Evolutionary conservation across 805 yeast species (phyloP), one percentile per base, ranked within the genome.

Genomic region (Metschnikowia corniflorae): DNA sequence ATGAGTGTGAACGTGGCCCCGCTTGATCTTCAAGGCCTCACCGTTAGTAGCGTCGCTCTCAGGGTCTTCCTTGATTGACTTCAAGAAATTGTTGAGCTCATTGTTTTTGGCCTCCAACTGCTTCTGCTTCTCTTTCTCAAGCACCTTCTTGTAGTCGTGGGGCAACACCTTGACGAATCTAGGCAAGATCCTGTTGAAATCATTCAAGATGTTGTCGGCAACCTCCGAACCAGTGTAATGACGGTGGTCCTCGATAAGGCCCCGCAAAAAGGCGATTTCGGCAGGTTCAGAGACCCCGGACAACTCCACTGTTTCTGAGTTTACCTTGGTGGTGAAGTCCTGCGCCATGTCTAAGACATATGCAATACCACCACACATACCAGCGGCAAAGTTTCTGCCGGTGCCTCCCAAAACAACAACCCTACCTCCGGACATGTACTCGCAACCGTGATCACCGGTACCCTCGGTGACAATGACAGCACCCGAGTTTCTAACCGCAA

Each of bases 341-440:
- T 89, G 96, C 34, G 93, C 97, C 71, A 91, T 85, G 54, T 89
- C 95, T 53, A 91, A 73, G 42, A 94, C 97, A 58, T 91, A 91
- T 12, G 96, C 95, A 62, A 93, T 91, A 78, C 98, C 98, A 67
- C 98, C 98, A 53, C 97, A 89, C 84, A 93, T 93, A 72, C 98
- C 98, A 39, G 98, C 96, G 44, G 86, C 96, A 60, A 85, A 85
- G 71, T 88, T 82, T 46, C 97, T 79, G 41, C 96, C 97, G 53
- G 96, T 86, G 42, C 80, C 68, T 31, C 97, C 96, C 50, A 91
- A 75, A 31, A 91, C 88, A 57, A 91, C 87, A 44, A 93, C 96
- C 54, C 97, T 80, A 60, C 98, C 98, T 62, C 98, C 97, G 51
- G 97, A 89, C 98, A 91, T 91, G 69, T 91, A 91, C 68, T 91